Percentiles rank a stretch among this genome's conserved stretches.
These are phyloP conservation scores for Naegleria fowleri DNA, from an alignment of 208 protist species.

Conservation along the genomic window DNA sequence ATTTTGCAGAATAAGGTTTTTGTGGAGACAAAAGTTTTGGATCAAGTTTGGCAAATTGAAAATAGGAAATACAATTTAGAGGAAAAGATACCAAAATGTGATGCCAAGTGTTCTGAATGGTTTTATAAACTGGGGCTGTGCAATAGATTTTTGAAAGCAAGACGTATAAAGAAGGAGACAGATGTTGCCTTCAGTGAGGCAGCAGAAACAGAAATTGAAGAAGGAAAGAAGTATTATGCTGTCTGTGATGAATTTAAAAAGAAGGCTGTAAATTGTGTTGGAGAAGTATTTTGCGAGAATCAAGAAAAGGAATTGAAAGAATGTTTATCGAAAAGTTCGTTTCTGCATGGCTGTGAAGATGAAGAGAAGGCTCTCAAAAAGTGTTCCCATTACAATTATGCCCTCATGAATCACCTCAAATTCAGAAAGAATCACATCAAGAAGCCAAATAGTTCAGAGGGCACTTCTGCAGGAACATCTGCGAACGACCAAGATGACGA, in stretches of 20 bases:
- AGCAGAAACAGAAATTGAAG: neutral
- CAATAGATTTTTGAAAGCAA: neutral
- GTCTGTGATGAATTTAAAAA: neutral
- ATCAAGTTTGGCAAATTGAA: neutral
- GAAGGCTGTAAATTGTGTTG: neutral
- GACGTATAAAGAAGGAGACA: neutral
- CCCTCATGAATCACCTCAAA: neutral
- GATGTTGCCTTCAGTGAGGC: neutral
- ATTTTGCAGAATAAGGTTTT: neutral
- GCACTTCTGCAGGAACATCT: too few species aligned
- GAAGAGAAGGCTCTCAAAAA: neutral
- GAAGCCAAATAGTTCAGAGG: too few species aligned
- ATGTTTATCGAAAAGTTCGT: neutral
- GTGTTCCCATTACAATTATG: neutral
- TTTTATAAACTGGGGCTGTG: neutral
- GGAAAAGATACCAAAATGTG: neutral
- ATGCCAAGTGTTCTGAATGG: neutral
- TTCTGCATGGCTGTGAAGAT: neutral
- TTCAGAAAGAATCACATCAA: neutral
- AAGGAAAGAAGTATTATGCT: neutral
- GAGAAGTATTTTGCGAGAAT: neutral
- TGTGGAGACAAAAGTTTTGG: neutral
- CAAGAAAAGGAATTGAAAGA: neutral
- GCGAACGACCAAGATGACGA: neutral
- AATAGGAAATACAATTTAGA: slow-evolving; percentile 5